These are phyloP conservation scores for Lolium rigidum DNA, from an alignment of 176 grass and related monocot genomes.

Conservation along the genomic window DNA sequence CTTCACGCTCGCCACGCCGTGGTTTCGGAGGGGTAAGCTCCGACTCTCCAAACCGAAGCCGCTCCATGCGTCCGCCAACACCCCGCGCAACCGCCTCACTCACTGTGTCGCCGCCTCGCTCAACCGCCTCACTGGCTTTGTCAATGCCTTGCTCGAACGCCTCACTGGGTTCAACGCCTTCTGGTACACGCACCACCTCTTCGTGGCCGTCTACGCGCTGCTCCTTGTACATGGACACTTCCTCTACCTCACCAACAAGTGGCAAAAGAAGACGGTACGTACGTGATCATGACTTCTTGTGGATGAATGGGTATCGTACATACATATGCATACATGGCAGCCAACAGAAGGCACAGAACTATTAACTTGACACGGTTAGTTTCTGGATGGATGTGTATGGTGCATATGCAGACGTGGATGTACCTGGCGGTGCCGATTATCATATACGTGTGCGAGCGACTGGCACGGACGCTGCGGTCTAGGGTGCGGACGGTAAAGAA, in stretches of 20 bases:
- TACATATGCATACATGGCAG: too few relatives aligned
- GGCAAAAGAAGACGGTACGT: conserved; percentile 83
- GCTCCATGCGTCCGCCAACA: background rate
- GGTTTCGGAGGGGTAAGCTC: conserved; percentile 62
- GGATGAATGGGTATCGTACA: too few relatives aligned
- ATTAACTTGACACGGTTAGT: background rate
- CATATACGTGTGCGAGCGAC: conserved; percentile 69
- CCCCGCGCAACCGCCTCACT: background rate
- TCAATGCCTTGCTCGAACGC: conserved; percentile 10
- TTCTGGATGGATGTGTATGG: background rate
- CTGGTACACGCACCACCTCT: conserved; percentile 96
- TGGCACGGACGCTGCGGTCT: conserved; percentile 60
- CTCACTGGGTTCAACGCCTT: conserved; percentile 94
- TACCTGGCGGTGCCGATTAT: conserved; percentile 69
- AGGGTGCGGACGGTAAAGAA: conserved; percentile 75
- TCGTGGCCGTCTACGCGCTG: conserved; percentile 80
- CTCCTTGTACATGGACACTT: conserved; percentile 77
- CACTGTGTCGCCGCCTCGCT: background rate
- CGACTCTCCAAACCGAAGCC: conserved; percentile 18
- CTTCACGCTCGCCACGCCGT: conserved; percentile 73
- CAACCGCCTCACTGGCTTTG: background rate
- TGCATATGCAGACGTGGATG: conserved; percentile 75
- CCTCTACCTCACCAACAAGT: conserved; percentile 67
- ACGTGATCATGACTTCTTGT: too few relatives aligned
- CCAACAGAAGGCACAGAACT: too few relatives aligned